Conservation (phyloP, 148 eudicot genomes). For the Camellia granthamiana region DNA sequence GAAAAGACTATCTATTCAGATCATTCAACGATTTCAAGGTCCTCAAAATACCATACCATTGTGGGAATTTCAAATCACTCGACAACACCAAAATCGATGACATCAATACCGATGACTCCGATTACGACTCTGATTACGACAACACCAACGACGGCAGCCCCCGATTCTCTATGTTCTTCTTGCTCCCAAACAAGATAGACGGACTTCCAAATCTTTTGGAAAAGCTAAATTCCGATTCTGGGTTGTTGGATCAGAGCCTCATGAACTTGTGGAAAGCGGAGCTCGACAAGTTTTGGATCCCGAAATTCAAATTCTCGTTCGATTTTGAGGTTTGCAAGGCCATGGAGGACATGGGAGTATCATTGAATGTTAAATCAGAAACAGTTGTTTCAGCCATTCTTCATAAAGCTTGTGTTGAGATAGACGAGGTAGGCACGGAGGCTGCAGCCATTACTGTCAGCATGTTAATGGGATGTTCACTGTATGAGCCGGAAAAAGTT, state of each 20-base stretch:
- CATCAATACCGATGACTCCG: no score
- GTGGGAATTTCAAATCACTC: not conserved
- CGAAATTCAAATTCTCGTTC: constrained; percentile 22
- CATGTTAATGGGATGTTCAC: no score
- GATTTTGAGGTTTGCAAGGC: not conserved
- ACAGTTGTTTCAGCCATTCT: no score
- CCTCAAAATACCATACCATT: constrained; percentile 9
- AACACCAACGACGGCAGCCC: no score
- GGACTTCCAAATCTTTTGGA: constrained; percentile 21
- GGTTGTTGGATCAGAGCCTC: not conserved
- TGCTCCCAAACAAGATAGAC: constrained; percentile 20
- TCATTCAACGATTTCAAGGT: constrained; percentile 12
- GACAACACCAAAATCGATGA: no score
- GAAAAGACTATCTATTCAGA: not conserved
- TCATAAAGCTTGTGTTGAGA: constrained; percentile 10
- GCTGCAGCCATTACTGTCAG: constrained; percentile 13
- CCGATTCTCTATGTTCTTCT: constrained; percentile 23
- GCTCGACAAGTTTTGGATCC: not conserved
- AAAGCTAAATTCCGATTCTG: not conserved
- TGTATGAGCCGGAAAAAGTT: no score
- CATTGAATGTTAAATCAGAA: not conserved
- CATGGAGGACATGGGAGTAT: constrained; percentile 14
- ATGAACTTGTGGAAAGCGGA: not conserved
- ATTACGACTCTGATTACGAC: no score
- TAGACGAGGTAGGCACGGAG: constrained; percentile 20